Evolutionary conservation across 805 yeast species (phyloP), one percentile per base, ranked within the genome.

Genomic region (Sugiyamaella chiloensis): DNA sequence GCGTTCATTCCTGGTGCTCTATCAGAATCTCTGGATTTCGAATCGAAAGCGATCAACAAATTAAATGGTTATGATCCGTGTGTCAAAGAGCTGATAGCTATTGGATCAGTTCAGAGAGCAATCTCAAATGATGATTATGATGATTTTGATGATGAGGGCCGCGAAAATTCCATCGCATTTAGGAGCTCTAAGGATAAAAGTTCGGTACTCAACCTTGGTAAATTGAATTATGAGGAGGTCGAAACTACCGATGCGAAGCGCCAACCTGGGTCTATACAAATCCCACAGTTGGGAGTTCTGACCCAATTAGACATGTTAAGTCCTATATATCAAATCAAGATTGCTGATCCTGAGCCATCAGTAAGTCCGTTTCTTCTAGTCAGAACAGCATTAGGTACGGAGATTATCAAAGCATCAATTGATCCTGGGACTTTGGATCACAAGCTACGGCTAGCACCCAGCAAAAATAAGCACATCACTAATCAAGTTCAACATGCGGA

Each of bases 401-500:
- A 26, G 9, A 8, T 26, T 8, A 26, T 26, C 9, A 11, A 26
- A 11, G 11, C 29, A 26, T 26, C 11, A 8, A 14, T 23, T 8
- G n/a, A 29, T 24, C 8, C 9, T n/a, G 21, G n/a, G 26, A 20
- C 24, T n/a, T n/a, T n/a, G n/a, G n/a, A n/a, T n/a, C n/a, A n/a
- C n/a, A n/a, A n/a, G n/a, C n/a, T n/a, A n/a, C n/a, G n/a, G n/a
- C n/a, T n/a, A n/a, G n/a, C n/a, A n/a, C n/a, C n/a, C n/a, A n/a
- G n/a, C n/a, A n/a, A n/a, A n/a, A n/a, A n/a, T n/a, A n/a, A n/a
- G n/a, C n/a, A n/a, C n/a, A n/a, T n/a, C n/a, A n/a, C n/a, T n/a
- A n/a, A 7, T 26, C 9, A 26, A 7, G 29, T 26, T 26, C 9
- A 26, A 11, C 29, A 26, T 20, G 52, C 76, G 1, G 73, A 75